Evolutionary conservation across 2,329 filamentous ascomycete species (phyloP).

Genomic region (Gliomastix tumulicola): DNA sequence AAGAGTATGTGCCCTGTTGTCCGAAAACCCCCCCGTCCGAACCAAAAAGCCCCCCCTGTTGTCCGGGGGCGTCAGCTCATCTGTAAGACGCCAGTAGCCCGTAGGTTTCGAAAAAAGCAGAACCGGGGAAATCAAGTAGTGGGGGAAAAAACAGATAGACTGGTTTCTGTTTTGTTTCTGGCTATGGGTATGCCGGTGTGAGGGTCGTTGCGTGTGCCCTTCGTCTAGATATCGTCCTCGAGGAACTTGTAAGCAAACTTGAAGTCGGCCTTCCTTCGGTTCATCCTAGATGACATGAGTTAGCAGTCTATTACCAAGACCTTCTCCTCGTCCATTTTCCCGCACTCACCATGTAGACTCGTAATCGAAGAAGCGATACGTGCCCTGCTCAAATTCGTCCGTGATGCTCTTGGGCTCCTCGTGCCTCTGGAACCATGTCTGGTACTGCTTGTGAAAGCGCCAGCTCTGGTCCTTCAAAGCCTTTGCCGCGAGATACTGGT

Average conservation of each 20-base stretch:
- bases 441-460: constrained; percentile 99
- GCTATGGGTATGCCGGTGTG: no score
- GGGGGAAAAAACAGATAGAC: no score
- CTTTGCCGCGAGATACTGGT: constrained; percentile 92
- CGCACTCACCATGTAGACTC: constrained; percentile 88
- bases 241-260: constrained; percentile 98
- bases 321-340: background rate
- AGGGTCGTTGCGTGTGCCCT: no score
- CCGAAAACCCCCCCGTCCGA: no score
- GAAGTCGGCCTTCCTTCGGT: constrained; percentile 94
- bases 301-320: constrained; percentile 3
- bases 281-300: constrained; percentile 69
- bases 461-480: constrained; percentile 98
- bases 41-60: no score
- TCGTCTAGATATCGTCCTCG: constrained; percentile 72
- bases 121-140: no score
- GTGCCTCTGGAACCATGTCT: constrained; percentile 98
- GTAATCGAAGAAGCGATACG: constrained; percentile 98
- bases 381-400: constrained; percentile 97
- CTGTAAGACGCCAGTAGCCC: no score
- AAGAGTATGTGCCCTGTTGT: no score
- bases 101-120: no score
- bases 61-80: no score
- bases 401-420: constrained; percentile 98
- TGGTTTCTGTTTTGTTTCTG: no score